Evolutionary conservation across 768 basidiomycete genomes (phyloP).

Genomic region (Termitomyces sp.): DNA sequence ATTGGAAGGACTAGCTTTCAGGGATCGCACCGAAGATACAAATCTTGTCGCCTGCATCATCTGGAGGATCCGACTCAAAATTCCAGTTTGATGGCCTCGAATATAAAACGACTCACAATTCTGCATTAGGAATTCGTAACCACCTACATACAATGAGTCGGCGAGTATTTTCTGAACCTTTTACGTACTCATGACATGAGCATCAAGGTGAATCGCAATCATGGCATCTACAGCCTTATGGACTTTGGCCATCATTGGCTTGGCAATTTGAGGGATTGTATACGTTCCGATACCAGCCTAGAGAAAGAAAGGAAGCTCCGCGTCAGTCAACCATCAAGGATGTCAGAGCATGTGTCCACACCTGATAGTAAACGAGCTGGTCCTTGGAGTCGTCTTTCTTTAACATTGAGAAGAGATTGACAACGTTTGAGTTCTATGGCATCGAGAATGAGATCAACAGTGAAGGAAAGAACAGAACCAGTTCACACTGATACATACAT

Average conservation of each 20-base stretch:
- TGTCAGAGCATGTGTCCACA: conserved; percentile 9
- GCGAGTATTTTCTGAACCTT: background rate
- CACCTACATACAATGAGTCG: conserved; percentile 30
- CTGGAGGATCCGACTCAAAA: conserved; percentile 26
- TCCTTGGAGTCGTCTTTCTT: conserved; percentile 56
- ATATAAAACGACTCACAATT: conserved; percentile 32
- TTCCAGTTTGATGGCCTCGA: too few relatives aligned
- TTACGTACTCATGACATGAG: conserved; percentile 61
- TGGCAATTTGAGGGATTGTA: conserved; percentile 55
- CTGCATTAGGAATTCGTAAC: conserved; percentile 52
- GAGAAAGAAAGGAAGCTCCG: background rate
- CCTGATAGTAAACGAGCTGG: conserved; percentile 77
- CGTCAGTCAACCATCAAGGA: too few relatives aligned
- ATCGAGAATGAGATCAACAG: background rate
- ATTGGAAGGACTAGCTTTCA: background rate
- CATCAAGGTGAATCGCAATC: conserved; percentile 54
- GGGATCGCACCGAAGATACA: conserved; percentile 54
- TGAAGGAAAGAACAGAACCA: background rate
- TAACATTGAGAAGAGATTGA: conserved; percentile 63
- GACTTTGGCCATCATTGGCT: conserved; percentile 47
- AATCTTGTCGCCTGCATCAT: conserved; percentile 67
- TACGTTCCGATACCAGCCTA: conserved; percentile 75
- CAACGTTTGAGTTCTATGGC: conserved; percentile 63
- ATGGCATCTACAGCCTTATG: conserved; percentile 54
- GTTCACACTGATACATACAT: conserved; percentile 33